Evolutionary conservation across 2,329 filamentous ascomycete genomes (phyloP), one percentile per base, ranked within the genome.

Genomic region (Hymenoscyphus albidus): DNA sequence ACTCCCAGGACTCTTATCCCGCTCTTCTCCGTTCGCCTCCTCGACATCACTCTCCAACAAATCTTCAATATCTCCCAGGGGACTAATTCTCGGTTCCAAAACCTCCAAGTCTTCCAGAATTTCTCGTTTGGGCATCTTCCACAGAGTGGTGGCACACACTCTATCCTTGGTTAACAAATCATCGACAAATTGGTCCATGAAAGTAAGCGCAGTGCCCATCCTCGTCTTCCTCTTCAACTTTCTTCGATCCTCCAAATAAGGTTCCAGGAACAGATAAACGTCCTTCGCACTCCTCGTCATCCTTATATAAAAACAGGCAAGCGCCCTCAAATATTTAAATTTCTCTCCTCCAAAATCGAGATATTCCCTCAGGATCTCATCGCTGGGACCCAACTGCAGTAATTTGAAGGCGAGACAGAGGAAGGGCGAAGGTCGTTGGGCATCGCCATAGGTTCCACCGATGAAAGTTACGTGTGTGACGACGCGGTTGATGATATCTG

Each of bases 401-500:
- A 99, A 83, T 81, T 98, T 99, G 79, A 99, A 96, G 2, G 91
- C 91, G 2, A 99, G 84, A 74, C 95, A 99, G 32, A 99, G 83
- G 74, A 99, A 99, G 0, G 95, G 91, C 1, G 92, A 92, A 0
- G 95, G 94, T 72, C 91, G 91, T 77, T 97, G 94, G 58, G 88
- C 84, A 18, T 87, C 85, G 62, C 93, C 93, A 73, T 92, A 92
- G 5, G 93, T 96, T 70, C 95, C 95, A 68, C 93, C 95, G 64
- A 99, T 85, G 77, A 90, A 95, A 59, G 81, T 84, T 58, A 99
- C 85, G 77, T 88, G 84, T 71, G 94, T 90, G 32, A 92, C 90
- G 0, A 96, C 93, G 69, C 95, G 91, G 79, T 97, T 92, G 72
- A 97, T 89, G 5, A 99, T 81, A 77, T 88, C 85, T 61, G 86